Base-by-base conservation (phyloP, 352 stramenopile species). In the Phytophthora palmivora region DNA sequence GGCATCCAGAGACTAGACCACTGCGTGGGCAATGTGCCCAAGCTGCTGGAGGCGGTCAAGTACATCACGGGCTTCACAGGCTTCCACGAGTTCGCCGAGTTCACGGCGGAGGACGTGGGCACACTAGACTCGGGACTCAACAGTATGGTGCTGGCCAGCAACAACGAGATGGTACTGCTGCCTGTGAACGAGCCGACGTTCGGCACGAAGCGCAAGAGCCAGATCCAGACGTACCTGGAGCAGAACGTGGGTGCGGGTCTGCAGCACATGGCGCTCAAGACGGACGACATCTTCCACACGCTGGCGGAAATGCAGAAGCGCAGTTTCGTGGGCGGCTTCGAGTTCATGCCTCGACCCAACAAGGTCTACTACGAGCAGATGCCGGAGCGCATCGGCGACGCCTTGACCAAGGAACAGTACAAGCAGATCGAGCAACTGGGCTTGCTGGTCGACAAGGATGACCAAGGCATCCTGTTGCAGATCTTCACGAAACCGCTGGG, bases 41-140 rank as follows among this genome's bases (percentile, higher is more conserved):
- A 94, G n/a, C 65, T 97, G 54, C 70, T 92, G 19, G 89, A 97
- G 38, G 80, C 87, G 0, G 79, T 95, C 30, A 70, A 93, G 62
- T 90, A 96, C 78, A 72, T 97, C 43, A 92, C 82, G 59, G 49
- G 52, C 46, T 91, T 91, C 47, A 82, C 83, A 8, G 92, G 85
- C 14, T 97, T 97, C 74, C 92, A 97, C 72, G 78, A 97, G 61
- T 99, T 98, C 71, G 87, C 92, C 26, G 95, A 98, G 84, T 98
- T 98, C 63, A 97, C 89, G 32, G 75, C 93, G 14, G 90, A 98
- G 50, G 94, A 99, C 58, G 90, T 99, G 11, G 96, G 96, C 41
- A 99, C 96, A 6, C 63, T 97, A 5, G 93, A 99, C 70, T 97
- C 86, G 37, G 95, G 96, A 2, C 81, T 99, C 3, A 99, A 98